These are phyloP conservation scores for Chlorella variabilis DNA, from an alignment of 163 green algal genomes.

Conservation along the genomic window DNA sequence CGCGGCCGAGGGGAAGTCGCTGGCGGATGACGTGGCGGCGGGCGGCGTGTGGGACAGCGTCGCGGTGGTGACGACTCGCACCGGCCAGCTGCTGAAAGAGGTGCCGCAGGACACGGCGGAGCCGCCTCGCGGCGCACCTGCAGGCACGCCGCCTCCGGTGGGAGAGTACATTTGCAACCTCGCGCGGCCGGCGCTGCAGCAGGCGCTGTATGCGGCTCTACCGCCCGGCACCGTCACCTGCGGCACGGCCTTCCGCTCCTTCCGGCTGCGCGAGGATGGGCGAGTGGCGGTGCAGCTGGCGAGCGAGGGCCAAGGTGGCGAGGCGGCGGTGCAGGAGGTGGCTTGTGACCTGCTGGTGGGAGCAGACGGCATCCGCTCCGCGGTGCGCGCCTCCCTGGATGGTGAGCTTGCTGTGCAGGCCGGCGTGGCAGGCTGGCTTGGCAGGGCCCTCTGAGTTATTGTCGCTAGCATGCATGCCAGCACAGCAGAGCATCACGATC, in stretches of 20 bases:
- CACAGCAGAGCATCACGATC: too few species aligned
- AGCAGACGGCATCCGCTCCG: slow-evolving; percentile 11
- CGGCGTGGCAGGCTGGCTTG: too few species aligned
- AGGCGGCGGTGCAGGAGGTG: neutral
- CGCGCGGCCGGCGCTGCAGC: slow-evolving; percentile 1
- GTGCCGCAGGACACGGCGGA: neutral
- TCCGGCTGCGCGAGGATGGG: neutral
- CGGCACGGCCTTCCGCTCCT: neutral
- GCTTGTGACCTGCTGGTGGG: slow-evolving; percentile 16
- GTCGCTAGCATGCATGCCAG: too few species aligned
- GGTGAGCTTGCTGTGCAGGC: too few species aligned
- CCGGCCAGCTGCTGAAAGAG: neutral
- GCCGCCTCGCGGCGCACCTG: neutral
- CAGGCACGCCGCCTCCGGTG: too few species aligned
- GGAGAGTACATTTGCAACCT: neutral
- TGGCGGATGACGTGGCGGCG: slow-evolving; percentile 18
- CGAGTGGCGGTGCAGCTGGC: slow-evolving; percentile 12
- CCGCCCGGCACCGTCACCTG: slow-evolving; percentile 6
- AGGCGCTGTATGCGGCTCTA: slow-evolving; percentile 8
- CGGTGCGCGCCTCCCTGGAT: slow-evolving; percentile 1
- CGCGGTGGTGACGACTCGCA: neutral
- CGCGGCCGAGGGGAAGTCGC: neutral
- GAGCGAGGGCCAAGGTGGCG: neutral
- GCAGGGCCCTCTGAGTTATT: too few species aligned
- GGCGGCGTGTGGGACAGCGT: neutral